phyloP scores from a whole-genome alignment of 495 filamentous ascomycete species.

The Lasiosphaeris hirsuta region DNA sequence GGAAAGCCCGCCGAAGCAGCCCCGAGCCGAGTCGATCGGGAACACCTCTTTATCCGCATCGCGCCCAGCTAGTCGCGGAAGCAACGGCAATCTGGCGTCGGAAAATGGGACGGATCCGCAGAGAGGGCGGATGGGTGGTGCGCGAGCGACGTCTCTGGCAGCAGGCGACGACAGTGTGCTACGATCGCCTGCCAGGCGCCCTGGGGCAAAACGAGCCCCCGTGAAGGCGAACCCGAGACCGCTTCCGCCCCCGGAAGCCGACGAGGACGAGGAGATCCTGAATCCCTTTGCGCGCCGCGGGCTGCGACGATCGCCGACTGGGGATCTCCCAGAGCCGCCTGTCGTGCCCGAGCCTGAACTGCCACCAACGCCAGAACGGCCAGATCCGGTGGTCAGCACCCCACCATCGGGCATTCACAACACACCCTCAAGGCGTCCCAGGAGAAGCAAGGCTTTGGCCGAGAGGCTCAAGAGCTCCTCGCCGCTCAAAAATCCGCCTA shows the following conservation, averaged over 20 bases:
- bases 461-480: slow-evolving; percentile 42
- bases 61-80: slow-evolving; percentile 25
- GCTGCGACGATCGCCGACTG: slow-evolving; percentile 35
- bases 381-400: slow-evolving; percentile 48
- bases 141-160: too few relatives aligned
- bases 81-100: slow-evolving; percentile 11
- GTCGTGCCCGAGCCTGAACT: slow-evolving; percentile 58
- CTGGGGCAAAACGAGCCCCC: slow-evolving; percentile 20
- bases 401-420: slow-evolving; percentile 54
- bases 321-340: slow-evolving; percentile 32
- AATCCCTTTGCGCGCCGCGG: slow-evolving; percentile 39
- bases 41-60: slow-evolving; percentile 24
- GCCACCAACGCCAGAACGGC: slow-evolving; percentile 66
- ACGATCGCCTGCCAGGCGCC: slow-evolving; percentile 35
- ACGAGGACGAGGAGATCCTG: slow-evolving; percentile 42
- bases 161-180: slow-evolving; percentile 21
- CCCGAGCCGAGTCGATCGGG: slow-evolving; percentile 19
- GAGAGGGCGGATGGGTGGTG: too few relatives aligned
- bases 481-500: slow-evolving; percentile 41
- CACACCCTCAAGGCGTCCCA: slow-evolving; percentile 45
- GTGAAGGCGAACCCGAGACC: slow-evolving; percentile 36
- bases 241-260: slow-evolving; percentile 37
- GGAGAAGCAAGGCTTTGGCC: slow-evolving; percentile 36
- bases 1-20: slow-evolving; percentile 31
- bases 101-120: slow-evolving; percentile 1